A percentile compares a stretch with the other conserved stretches of the same genome.
Evolutionary conservation across 371 early-diverging fungal species (phyloP).

Genomic region (Coemansia sp.): DNA sequence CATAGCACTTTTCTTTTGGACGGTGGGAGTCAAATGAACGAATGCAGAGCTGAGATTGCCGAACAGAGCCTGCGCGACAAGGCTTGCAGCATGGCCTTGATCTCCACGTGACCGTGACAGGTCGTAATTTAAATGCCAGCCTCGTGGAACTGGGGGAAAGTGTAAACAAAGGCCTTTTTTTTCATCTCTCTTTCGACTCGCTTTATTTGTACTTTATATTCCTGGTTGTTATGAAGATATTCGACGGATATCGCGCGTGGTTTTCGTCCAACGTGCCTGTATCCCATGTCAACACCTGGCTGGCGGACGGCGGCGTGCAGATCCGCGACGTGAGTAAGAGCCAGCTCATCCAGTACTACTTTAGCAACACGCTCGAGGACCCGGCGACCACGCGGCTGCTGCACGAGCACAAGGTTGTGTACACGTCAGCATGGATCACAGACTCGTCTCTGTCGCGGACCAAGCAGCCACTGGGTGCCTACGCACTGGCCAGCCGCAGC

Average conservation of each 20-base stretch:
- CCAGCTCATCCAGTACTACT: constrained; percentile 32
- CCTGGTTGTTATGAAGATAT: constrained; percentile 24
- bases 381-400: constrained; percentile 25
- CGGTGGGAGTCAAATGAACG: too few relatives aligned
- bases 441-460: constrained; percentile 42
- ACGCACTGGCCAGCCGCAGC: constrained; percentile 12
- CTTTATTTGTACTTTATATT: not conserved
- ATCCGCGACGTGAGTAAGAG: constrained; percentile 24
- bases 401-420: constrained; percentile 32
- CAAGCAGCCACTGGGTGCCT: constrained; percentile 33
- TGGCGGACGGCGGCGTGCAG: constrained; percentile 39
- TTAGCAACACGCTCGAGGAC: constrained; percentile 37
- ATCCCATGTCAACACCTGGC: constrained; percentile 36
- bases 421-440: constrained; percentile 38
- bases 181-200: too few relatives aligned
- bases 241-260: constrained; percentile 44
- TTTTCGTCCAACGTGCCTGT: constrained; percentile 42
- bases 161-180: too few relatives aligned
- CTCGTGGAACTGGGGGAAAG: too few relatives aligned
- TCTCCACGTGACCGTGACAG: too few relatives aligned
- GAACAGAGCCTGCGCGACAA: too few relatives aligned
- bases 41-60: not conserved
- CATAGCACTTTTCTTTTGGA: not conserved
- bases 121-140: too few relatives aligned
- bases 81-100: too few relatives aligned